Conservation (phyloP, 2,329 filamentous ascomycete species). For the Alternaria metachromatica region DNA sequence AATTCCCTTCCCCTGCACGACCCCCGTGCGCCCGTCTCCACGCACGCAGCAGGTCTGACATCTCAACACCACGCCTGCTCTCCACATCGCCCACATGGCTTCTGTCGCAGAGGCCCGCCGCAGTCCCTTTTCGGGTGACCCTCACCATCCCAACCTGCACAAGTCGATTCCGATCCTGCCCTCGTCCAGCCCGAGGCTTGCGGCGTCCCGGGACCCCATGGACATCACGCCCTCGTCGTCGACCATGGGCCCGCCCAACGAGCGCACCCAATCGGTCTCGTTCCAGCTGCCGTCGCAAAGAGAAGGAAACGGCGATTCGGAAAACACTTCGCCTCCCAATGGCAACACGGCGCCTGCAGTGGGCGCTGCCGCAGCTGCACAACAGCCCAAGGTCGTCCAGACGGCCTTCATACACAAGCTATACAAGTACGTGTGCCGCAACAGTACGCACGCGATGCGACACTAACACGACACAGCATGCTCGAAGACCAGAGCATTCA, state of each 20-base stretch:
- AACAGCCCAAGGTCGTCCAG: conserved; percentile 97
- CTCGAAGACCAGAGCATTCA: conserved; percentile 91
- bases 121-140: conserved; percentile 55
- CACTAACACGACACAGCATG: conserved; percentile 71
- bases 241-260: conserved; percentile 58
- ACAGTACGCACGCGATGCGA: conserved; percentile 7
- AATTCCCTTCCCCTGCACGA: not conserved
- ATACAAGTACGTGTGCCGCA: conserved; percentile 76
- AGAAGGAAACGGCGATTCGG: conserved; percentile 36
- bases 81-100: conserved; percentile 46
- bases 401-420: conserved; percentile 99
- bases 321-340: conserved; percentile 36
- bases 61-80: conserved; percentile 16
- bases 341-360: conserved; percentile 55
- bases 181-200: conserved; percentile 53
- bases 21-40: not conserved
- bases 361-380: conserved; percentile 73
- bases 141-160: conserved; percentile 53
- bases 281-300: conserved; percentile 20
- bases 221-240: conserved; percentile 55
- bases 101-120: conserved; percentile 54
- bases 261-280: conserved; percentile 45
- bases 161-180: conserved; percentile 61
- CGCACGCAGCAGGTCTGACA: conserved; percentile 4
- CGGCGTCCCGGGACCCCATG: conserved; percentile 60